Evolutionary conservation across 352 stramenopile genomes (phyloP), one percentile per base, ranked within the genome.

Genomic region (Pythium phragmiticola): DNA sequence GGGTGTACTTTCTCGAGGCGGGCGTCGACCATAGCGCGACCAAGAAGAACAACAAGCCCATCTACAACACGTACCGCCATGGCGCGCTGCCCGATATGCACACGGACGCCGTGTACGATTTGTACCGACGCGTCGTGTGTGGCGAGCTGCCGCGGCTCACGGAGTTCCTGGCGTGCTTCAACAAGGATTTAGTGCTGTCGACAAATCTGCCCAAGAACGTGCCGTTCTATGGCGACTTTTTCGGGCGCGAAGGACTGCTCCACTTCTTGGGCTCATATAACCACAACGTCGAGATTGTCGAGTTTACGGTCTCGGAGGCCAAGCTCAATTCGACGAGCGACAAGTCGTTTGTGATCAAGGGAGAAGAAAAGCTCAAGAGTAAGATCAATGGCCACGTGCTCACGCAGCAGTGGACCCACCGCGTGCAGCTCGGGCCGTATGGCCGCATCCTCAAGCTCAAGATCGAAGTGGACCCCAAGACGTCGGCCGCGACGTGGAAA

Each of bases 181-280:
- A 94, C 73, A 95, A 95, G 74, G 87, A 96, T 41, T 68, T 96
- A 13, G 87, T 96, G 33, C 92, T 96, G 57, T 84, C 85, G 55
- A 93, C 83, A 34, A 84, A 75, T 23, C 94, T 91, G 58, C 85
- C 85, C 13, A 94, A 92, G 60, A 84, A 70, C 49, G 78, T 85
- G 26, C 82, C 81, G 7, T 94, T 96, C 60, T 73, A 75, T 43
- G 84, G 85, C 46, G 86, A 94, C 50, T 96, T 91, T 70, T 94
- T 94, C 57, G 87, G 87, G 7, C 82, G 87, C 17, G 87, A 96
- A 73, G 87, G 87, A 0, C 55, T 94, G 19, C 59, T 94, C 50
- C 78, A 93, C 43, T 96, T 94, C 45, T 43, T 94, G 7, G 81
- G 83, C 0, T 60, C 77, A 23, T 96, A 89, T 63, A 73, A 77